Evolutionary conservation across 257 asterid species (phyloP).

Genomic region (Perilla frutescens): DNA sequence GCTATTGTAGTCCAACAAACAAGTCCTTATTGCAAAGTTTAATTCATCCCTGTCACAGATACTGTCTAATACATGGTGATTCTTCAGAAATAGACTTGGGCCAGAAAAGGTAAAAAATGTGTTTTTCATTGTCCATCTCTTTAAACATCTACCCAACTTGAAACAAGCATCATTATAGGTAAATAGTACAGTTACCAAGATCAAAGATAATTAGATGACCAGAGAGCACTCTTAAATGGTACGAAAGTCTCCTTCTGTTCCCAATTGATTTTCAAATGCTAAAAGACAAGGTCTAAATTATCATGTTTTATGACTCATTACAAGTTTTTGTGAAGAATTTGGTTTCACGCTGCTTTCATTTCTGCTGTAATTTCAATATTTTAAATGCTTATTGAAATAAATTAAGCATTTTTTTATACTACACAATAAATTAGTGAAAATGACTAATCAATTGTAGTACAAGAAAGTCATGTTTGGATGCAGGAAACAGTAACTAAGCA

Average conservation of each 20-base stretch:
- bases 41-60: not conserved
- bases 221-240: not conserved
- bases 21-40: not conserved
- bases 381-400: not conserved
- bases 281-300: not conserved
- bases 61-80: not conserved
- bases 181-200: not conserved
- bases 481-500: not conserved
- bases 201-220: not conserved
- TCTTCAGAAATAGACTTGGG: not conserved
- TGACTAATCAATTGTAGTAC: not conserved
- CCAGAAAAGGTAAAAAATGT: not conserved
- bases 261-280: not conserved
- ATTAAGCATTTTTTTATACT: constrained; percentile 7
- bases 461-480: not conserved
- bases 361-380: not conserved
- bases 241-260: not conserved
- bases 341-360: not conserved
- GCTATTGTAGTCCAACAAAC: not conserved
- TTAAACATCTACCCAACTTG: not conserved
- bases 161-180: not conserved
- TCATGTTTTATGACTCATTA: not conserved
- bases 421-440: constrained; percentile 23
- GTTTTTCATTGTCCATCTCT: not conserved
- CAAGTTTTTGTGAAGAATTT: not conserved